These are phyloP conservation scores for Chaetomium fimeti DNA, from an alignment of 495 filamentous ascomycete species.

Conservation along the genomic window DNA sequence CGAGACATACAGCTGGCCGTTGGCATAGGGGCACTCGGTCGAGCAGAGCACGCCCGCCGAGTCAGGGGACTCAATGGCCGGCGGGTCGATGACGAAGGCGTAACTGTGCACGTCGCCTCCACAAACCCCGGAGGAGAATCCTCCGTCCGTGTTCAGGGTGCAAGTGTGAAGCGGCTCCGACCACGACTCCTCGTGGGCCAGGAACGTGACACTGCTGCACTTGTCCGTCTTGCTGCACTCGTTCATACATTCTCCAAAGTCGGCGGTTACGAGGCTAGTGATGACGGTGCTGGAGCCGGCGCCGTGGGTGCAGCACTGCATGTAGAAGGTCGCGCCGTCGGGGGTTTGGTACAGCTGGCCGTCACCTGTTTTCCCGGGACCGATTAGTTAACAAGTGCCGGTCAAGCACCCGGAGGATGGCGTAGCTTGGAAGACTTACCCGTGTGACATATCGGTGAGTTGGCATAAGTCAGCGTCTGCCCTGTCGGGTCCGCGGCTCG, in stretches of 20 bases:
- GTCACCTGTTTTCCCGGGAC: neutral
- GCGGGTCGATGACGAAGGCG: constrained; percentile 10
- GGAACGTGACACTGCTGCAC: constrained; percentile 13
- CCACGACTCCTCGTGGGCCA: neutral
- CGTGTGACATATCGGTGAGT: neutral
- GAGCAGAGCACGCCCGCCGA: constrained; percentile 14
- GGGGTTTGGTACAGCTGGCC: constrained; percentile 11
- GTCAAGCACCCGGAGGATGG: neutral
- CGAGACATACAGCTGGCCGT: constrained; percentile 11
- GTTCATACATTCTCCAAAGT: constrained; percentile 11
- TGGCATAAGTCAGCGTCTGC: neutral
- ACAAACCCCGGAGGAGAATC: neutral
- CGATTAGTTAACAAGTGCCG: neutral
- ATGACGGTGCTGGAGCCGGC: neutral
- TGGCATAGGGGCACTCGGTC: constrained; percentile 3
- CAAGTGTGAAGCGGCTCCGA: neutral
- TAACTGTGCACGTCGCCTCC: constrained; percentile 8
- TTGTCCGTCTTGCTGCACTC: constrained; percentile 14
- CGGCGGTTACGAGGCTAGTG: neutral
- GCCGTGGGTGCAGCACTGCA: constrained; percentile 14
- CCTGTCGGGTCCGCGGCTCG: too few relatives aligned
- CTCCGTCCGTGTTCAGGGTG: constrained; percentile 5
- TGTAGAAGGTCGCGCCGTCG: constrained; percentile 3
- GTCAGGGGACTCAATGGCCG: constrained; percentile 7
- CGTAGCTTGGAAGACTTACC: neutral